phyloP scores from a whole-genome alignment of 2,329 filamentous ascomycete genomes.

The Chrysosphaeria jannelii region DNA sequence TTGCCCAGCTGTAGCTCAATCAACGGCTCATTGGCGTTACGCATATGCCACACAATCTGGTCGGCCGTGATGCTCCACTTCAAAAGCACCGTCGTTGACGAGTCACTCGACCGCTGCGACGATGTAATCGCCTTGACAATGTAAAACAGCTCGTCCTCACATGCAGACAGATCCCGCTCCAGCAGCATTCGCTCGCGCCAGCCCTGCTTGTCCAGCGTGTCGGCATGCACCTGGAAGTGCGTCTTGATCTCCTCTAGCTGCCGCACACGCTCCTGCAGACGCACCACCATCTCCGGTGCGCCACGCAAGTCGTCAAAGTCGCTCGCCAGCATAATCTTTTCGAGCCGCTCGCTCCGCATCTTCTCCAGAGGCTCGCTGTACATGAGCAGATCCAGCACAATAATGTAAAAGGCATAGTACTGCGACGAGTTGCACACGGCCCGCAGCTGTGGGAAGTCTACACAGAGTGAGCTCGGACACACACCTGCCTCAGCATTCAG shows the following conservation, averaged over 20 bases:
- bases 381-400: constrained; percentile 79
- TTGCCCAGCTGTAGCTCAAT: constrained; percentile 82
- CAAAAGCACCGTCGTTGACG: constrained; percentile 48
- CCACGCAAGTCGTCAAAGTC: constrained; percentile 94
- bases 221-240: constrained; percentile 79
- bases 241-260: constrained; percentile 90
- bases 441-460: constrained; percentile 80
- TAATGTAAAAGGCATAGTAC: constrained; percentile 96
- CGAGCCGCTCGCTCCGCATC: constrained; percentile 76
- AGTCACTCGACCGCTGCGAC: constrained; percentile 60
- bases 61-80: constrained; percentile 83
- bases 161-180: constrained; percentile 63
- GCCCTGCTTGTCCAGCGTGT: constrained; percentile 58
- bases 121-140: constrained; percentile 99
- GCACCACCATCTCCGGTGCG: constrained; percentile 73
- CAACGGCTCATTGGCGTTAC: constrained; percentile 59
- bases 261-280: constrained; percentile 70
- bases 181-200: constrained; percentile 79
- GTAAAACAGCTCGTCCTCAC: constrained; percentile 95
- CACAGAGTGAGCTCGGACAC: constrained; percentile 28
- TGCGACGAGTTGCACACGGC: constrained; percentile 93
- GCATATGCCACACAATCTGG: constrained; percentile 92
- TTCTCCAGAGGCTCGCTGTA: constrained; percentile 94
- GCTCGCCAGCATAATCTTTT: constrained; percentile 96
- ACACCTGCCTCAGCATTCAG: constrained; percentile 94